Evolutionary conservation across 78 protist genomes (phyloP), one percentile per base, ranked within the genome.

Genomic region (Chrysochromulina parva): DNA sequence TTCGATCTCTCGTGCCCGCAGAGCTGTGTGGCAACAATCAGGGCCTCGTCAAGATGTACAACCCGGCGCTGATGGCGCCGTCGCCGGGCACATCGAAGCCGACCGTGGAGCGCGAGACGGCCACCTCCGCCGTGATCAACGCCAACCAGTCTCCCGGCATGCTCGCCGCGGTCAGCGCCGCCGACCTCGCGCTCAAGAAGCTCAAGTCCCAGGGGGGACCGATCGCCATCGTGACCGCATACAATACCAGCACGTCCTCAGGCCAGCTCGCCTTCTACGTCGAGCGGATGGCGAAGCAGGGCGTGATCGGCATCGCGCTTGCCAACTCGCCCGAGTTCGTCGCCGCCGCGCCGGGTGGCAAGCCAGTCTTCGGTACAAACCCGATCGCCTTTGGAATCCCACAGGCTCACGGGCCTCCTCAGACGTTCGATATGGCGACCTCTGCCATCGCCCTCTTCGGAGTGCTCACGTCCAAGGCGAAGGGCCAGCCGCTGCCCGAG

Each of bases 11-110:
- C 38, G 38, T 38, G 38, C 38, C 38, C 26, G 84, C 84, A 4
- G 84, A 74, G 84, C 84, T 74, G 4, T 74, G 84, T 9, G 84
- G 84, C 84, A 74, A 74, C 84, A 74, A 74, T 57, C 84, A 74
- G 84, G 84, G 84, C 58, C 58, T 74, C 57, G 84, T 74, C 24
- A 74, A 74, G 13, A 74, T 74, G 84, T 74, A 50, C 84, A 4
- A 74, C 26, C 84, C 84, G 52, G 17, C 57, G 84, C 84, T 74
- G 38, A 74, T 74, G 84, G 84, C 84, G 84, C 84, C 84, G 7
- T 4, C 84, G 10, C 84, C 84, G 13, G 84, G 84, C 55, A 24
- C 58, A 24, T 0, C 19, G 47, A 48, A 1, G 38, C 84, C 84
- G 47, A 19, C 55, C 17, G 16, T 74, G 57, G 84, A 74, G 84